Evolutionary conservation across 2,329 filamentous ascomycete genomes (phyloP).

Genomic region (Phyllosticta citriasiana): DNA sequence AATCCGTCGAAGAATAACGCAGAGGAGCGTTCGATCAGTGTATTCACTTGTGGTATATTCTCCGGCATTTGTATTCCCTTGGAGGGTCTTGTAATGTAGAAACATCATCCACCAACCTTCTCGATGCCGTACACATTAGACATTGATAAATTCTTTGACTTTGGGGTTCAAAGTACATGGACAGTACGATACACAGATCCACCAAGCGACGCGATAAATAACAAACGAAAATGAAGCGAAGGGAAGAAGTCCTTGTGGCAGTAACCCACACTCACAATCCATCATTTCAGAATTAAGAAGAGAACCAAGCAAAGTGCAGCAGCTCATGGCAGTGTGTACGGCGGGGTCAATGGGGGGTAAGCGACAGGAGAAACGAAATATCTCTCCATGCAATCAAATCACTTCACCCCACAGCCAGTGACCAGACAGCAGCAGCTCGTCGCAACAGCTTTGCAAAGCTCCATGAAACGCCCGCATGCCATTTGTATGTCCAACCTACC

Average conservation of each 20-base stretch:
- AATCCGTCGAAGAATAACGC: no score
- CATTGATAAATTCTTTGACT: neutral
- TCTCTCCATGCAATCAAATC: neutral
- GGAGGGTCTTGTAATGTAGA: no score
- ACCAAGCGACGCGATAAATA: neutral
- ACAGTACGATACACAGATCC: neutral
- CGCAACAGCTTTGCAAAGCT: neutral
- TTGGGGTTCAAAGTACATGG: neutral
- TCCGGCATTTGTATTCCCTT: no score
- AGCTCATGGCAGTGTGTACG: neutral
- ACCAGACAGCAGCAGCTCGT: neutral
- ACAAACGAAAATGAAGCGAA: neutral
- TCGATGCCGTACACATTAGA: neutral
- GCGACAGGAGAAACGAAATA: neutral
- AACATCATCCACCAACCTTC: neutral
- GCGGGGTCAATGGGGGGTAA: neutral
- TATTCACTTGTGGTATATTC: no score
- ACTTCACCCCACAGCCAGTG: neutral
- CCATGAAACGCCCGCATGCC: neutral
- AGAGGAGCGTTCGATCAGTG: no score
- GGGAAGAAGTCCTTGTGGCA: neutral
- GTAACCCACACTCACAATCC: neutral
- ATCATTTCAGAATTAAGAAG: neutral
- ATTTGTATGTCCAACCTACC: neutral
- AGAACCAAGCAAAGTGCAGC: neutral